Evolutionary conservation across 2,329 filamentous ascomycete species (phyloP).

Genomic region (Ceratocystis diversiconidia): DNA sequence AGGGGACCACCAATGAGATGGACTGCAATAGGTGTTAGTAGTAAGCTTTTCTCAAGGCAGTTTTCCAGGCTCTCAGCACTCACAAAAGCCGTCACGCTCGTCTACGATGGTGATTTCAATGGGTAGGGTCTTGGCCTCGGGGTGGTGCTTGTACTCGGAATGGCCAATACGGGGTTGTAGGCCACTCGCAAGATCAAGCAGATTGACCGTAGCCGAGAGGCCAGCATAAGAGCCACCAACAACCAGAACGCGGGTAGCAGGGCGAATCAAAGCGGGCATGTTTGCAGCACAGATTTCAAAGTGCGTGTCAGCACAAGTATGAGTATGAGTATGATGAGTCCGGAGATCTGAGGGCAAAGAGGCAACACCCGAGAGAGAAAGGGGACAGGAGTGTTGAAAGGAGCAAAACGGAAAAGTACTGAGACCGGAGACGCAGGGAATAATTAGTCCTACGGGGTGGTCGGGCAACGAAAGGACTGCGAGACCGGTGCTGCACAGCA

Average conservation of each 20-base stretch:
- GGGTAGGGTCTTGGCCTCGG: constrained; percentile 34
- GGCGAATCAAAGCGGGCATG: constrained; percentile 26
- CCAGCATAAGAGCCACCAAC: constrained; percentile 62
- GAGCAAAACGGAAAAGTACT: not conserved
- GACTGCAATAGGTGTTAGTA: constrained; percentile 32
- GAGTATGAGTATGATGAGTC: not conserved
- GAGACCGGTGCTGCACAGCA: not conserved
- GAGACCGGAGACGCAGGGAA: no score
- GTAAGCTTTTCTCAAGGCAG: not conserved
- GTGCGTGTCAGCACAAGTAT: not conserved
- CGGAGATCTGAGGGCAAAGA: not conserved
- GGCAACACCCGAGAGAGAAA: not conserved
- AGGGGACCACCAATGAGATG: constrained; percentile 65
- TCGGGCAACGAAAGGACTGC: not conserved
- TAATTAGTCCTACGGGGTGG: no score
- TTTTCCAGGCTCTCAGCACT: constrained; percentile 23
- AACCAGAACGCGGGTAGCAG: constrained; percentile 41
- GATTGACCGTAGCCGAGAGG: constrained; percentile 49
- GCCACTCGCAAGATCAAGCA: constrained; percentile 51
- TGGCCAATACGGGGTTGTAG: constrained; percentile 33
- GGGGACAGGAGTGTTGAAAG: not conserved
- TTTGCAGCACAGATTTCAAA: not conserved
- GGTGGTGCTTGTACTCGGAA: constrained; percentile 28
- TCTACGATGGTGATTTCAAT: constrained; percentile 62
- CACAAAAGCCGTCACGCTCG: constrained; percentile 73